Base-by-base conservation (phyloP, 2,329 filamentous ascomycete genomes). In the Ophiocordyceps camponoti-saundersi region DNA sequence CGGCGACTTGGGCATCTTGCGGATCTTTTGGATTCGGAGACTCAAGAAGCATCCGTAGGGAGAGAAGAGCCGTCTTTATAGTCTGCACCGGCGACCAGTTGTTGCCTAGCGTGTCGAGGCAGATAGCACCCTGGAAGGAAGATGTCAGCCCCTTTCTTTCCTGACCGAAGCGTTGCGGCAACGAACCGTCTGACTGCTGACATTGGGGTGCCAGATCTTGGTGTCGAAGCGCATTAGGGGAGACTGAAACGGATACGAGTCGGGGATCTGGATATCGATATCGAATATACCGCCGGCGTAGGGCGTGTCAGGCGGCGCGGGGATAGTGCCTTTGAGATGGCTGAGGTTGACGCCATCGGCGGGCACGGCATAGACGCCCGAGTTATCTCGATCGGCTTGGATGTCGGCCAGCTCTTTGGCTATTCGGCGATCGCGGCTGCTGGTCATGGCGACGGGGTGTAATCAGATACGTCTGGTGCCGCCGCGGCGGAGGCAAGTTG, bases 61-160 rank as follows among this genome's bases (percentile, higher is more conserved):
- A 95, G 49, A 98, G 80, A 43, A 98, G 77, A 36, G 90, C 87
- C 20, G 87, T 93, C 67, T 95, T 96, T 63, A 98, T 90, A 15
- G 90, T 98, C 50, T 95, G 76, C 22, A 98, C 89, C 0, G 92
- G 92, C 6, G 90, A 95, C 92, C 92, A 98, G 55, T 85, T 87
- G 13, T 77, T 77, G 11, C 84, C 82, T 16, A 98, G 75, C 0
- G 89, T 96, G 61, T 98, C 92, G 47, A 98, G 79, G 59, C 92
- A 98, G 61, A 98, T 98, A 23, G 89, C 90, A 48, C 92, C 92
- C 87, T 96, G 51, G 7, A 41, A n/a, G 40, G 32, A 11, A 10
- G 10, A 44, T 32, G n/a, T 22, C 47, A 40, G 44, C 43, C 3
- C 18, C 50, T 55, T 46, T 47, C 20, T n/a, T 43, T 7, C 15